phyloP scores from a whole-genome alignment of 2,329 filamentous ascomycete genomes.

The Magnaporthiopsis incrustans region DNA sequence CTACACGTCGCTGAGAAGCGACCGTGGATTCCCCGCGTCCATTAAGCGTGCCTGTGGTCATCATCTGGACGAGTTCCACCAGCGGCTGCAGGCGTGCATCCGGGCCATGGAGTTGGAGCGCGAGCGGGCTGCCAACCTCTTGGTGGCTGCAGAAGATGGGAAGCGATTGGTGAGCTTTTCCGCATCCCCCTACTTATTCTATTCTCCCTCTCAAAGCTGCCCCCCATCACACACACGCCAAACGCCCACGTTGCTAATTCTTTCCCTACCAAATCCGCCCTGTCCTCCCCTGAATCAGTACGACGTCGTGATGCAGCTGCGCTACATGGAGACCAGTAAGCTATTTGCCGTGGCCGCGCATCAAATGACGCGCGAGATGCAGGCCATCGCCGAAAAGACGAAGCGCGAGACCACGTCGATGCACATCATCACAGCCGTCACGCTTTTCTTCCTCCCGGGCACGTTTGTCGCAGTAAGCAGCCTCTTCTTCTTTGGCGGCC shows the following conservation, averaged over 20 bases:
- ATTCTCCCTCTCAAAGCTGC: too few species aligned
- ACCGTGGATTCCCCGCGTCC: background rate
- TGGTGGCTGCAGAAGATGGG: background rate
- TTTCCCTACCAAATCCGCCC: too few species aligned
- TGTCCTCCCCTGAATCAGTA: background rate
- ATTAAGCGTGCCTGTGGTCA: background rate
- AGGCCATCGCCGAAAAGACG: conserved; percentile 2
- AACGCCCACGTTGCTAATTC: too few species aligned
- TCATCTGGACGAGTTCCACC: background rate
- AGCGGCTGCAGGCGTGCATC: background rate
- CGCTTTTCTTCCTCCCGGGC: conserved; percentile 5
- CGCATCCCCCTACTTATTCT: too few species aligned
- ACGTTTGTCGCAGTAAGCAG: conserved; percentile 8
- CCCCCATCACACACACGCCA: too few species aligned
- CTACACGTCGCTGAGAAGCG: conserved; percentile 1
- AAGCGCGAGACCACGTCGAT: conserved; percentile 2
- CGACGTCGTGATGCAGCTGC: conserved; percentile 3
- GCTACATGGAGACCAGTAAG: conserved; percentile 3
- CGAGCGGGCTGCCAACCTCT: background rate
- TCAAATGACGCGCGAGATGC: conserved; percentile 1
- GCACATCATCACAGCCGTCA: conserved; percentile 7
- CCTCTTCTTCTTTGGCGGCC: too few species aligned
- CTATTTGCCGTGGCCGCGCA: background rate
- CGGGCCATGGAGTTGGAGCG: conserved; percentile 1
- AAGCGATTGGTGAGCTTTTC: background rate